phyloP scores from a whole-genome alignment of 2,329 filamentous ascomycete genomes.

The Stagonosporopsis cucurbitacearum region DNA sequence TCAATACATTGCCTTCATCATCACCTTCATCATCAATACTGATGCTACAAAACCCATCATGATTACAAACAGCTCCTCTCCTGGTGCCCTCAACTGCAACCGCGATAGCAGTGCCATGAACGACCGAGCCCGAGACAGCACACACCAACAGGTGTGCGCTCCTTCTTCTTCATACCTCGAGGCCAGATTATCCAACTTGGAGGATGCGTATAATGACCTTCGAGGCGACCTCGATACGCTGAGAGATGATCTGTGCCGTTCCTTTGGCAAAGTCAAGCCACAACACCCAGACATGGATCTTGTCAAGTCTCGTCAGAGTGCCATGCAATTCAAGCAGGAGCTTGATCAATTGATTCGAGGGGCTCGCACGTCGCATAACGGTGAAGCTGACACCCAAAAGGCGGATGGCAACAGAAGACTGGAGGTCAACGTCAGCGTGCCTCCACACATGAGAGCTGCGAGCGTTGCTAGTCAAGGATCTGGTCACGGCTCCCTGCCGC shows the following conservation, averaged over 20 bases:
- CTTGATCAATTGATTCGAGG: constrained; percentile 26
- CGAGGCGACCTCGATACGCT: constrained; percentile 25
- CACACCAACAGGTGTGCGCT: constrained; percentile 23
- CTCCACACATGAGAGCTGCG: constrained; percentile 12
- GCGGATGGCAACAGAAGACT: constrained; percentile 7
- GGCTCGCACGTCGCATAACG: constrained; percentile 11
- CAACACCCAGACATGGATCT: constrained; percentile 21
- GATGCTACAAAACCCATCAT: background rate
- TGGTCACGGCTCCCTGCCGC: constrained; percentile 24
- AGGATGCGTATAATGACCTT: constrained; percentile 23
- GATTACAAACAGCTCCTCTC: constrained; percentile 17
- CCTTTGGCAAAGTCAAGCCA: constrained; percentile 30
- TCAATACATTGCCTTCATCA: background rate
- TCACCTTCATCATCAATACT: background rate
- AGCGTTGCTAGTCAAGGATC: constrained; percentile 11
- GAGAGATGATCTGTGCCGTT: constrained; percentile 24
- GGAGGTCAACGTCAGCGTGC: constrained; percentile 12
- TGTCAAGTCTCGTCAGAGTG: constrained; percentile 20
- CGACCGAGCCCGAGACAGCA: constrained; percentile 6
- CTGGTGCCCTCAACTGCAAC: constrained; percentile 19
- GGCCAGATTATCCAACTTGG: constrained; percentile 25
- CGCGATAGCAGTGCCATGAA: background rate
- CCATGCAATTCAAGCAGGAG: constrained; percentile 22
- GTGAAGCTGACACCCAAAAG: constrained; percentile 19
- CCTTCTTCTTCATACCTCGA: constrained; percentile 24